Evolutionary conservation across 768 basidiomycete species (phyloP).

Genomic region (Cystofilobasidium bisporidii): DNA sequence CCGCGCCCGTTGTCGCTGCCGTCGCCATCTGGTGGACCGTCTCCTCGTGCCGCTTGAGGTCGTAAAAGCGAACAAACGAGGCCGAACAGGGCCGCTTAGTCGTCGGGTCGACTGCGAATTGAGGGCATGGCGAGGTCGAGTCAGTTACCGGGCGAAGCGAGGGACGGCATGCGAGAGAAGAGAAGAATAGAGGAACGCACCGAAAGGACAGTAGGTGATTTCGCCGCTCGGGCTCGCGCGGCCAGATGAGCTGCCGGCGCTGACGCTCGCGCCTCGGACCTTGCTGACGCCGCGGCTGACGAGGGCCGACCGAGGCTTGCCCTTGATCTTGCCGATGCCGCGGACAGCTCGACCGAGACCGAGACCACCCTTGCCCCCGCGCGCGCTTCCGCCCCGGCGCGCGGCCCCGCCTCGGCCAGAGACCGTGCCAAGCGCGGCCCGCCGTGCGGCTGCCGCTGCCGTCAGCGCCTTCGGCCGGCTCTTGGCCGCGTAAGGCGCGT

Average conservation of each 20-base stretch:
- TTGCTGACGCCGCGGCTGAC: conserved; percentile 1
- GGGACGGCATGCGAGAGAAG: neutral
- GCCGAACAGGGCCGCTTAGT: conserved; percentile 9
- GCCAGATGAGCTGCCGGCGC: conserved; percentile 2
- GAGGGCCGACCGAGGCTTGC: neutral
- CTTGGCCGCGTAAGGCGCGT: conserved; percentile 46
- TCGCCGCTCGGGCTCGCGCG: conserved; percentile 1
- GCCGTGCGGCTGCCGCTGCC: neutral
- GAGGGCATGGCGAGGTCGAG: neutral
- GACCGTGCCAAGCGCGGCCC: neutral
- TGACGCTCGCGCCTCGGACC: neutral
- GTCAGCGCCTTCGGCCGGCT: neutral
- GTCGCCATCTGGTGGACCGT: conserved; percentile 2
- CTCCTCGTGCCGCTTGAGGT: conserved; percentile 21
- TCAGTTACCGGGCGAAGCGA: neutral
- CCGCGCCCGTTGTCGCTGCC: neutral
- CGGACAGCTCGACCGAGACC: neutral
- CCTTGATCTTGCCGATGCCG: neutral
- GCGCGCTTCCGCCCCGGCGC: neutral
- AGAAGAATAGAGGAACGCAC: neutral
- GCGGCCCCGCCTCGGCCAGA: neutral
- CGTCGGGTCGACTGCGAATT: conserved; percentile 1
- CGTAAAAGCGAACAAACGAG: conserved; percentile 9
- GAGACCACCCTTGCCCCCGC: neutral
- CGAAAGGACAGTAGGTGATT: conserved; percentile 11